These are phyloP conservation scores for Leccinum pallidistipes DNA, from an alignment of 1,284 basidiomycete species.

Conservation along the genomic window DNA sequence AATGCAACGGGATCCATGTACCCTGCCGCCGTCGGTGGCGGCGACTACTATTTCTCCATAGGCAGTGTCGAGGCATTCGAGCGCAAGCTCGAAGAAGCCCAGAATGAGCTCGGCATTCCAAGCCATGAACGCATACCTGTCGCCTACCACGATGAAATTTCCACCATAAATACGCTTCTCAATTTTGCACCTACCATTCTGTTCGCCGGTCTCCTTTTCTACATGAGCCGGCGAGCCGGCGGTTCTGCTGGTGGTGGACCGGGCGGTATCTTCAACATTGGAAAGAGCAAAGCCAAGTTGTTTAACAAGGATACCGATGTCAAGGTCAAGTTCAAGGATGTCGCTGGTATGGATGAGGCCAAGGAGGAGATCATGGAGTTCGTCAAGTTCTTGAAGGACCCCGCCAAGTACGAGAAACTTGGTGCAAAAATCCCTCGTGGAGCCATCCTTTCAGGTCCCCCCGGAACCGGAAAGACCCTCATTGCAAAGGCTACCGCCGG, in stretches of 20 bases:
- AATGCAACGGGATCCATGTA: conserved; percentile 81
- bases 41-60: conserved; percentile 94
- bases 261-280: conserved; percentile 96
- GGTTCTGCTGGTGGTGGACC: conserved; percentile 61
- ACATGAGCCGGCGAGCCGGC: conserved; percentile 81
- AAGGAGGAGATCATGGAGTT: conserved; percentile 99
- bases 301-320: conserved; percentile 99
- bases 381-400: conserved; percentile 98
- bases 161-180: conserved; percentile 78
- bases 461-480: conserved; percentile 98
- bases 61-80: conserved; percentile 98
- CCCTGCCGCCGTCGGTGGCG: conserved; percentile 49
- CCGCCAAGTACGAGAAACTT: conserved; percentile 90
- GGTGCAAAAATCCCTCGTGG: conserved; percentile 99
- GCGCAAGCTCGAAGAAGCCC: conserved; percentile 90
- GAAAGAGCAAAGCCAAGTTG: conserved; percentile 92
- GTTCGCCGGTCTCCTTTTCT: conserved; percentile 89
- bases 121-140: conserved; percentile 94
- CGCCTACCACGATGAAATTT: conserved; percentile 94
- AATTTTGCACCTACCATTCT: conserved; percentile 95
- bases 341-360: conserved; percentile 99
- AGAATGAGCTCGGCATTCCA: conserved; percentile 90
- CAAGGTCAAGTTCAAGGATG: conserved; percentile 92
- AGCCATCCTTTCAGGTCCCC: conserved; percentile 96
- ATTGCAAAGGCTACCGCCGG: conserved; percentile 98